Percentiles rank a stretch among this genome's conserved stretches.
Evolutionary conservation across 2,329 filamentous ascomycete genomes (phyloP).

Genomic region (Hypomyces rosellus): DNA sequence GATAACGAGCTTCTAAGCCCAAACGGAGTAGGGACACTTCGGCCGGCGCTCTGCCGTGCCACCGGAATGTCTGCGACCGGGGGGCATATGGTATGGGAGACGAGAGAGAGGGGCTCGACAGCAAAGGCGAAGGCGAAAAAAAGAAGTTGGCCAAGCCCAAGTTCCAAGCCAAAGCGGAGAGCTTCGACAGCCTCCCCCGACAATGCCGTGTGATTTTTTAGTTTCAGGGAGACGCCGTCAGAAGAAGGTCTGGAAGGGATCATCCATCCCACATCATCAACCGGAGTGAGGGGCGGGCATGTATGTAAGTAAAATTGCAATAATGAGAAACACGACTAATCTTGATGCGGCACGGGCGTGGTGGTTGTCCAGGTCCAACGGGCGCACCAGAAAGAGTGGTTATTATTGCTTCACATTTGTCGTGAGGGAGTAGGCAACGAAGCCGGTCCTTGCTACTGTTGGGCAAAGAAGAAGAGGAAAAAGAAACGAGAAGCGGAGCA

Average conservation of each 20-base stretch:
- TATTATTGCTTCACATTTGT: neutral
- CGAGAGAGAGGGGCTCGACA: too few species aligned
- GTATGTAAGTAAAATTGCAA: slow-evolving; percentile 2
- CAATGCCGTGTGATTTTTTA: slow-evolving; percentile 3
- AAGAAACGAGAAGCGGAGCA: too few species aligned
- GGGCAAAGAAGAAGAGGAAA: too few species aligned
- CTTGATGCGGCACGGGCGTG: slow-evolving; percentile 10
- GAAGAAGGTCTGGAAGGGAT: slow-evolving; percentile 9
- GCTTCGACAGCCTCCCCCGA: slow-evolving; percentile 9
- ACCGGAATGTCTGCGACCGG: slow-evolving; percentile 8
- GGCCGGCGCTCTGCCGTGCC: slow-evolving; percentile 11
- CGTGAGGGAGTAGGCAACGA: neutral
- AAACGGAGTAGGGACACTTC: slow-evolving; percentile 9
- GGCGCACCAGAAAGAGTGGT: slow-evolving; percentile 2
- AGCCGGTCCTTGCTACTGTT: neutral
- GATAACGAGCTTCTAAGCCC: slow-evolving; percentile 5
- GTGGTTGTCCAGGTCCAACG: slow-evolving; percentile 6
- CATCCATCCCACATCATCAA: neutral
- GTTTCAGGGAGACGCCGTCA: slow-evolving; percentile 6
- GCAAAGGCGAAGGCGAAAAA: neutral
- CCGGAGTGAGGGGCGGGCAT: neutral
- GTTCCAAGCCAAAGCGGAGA: slow-evolving; percentile 7
- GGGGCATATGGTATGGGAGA: too few species aligned
- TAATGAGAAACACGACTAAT: slow-evolving; percentile 15
- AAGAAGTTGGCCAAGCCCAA: neutral